Evolutionary conservation across 768 basidiomycete genomes (phyloP).

Genomic region (Botryobasidium botryosum): DNA sequence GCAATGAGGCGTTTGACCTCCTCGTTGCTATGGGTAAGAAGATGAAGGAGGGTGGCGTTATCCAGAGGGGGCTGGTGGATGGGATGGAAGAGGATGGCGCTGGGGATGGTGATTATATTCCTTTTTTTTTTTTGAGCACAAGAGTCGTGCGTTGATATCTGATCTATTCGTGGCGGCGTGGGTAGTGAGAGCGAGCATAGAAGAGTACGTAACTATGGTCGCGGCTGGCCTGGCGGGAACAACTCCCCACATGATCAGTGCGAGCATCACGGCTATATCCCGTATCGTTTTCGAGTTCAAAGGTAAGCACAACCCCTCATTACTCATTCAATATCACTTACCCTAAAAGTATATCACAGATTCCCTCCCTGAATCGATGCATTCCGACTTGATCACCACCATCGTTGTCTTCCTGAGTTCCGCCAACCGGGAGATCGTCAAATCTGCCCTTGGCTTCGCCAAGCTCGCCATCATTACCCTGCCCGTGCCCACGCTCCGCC

Average conservation of each 20-base stretch:
- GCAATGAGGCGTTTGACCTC: slow-evolving; percentile 77
- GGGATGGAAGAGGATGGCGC: slow-evolving; percentile 63
- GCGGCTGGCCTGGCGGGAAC: slow-evolving; percentile 87
- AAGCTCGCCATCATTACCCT: slow-evolving; percentile 86
- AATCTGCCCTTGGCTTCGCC: slow-evolving; percentile 86
- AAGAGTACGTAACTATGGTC: slow-evolving; percentile 94
- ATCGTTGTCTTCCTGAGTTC: slow-evolving; percentile 75
- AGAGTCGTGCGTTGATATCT: background rate
- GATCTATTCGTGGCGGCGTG: too few species aligned
- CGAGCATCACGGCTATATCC: slow-evolving; percentile 86
- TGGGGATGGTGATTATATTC: slow-evolving; percentile 5
- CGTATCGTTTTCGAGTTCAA: slow-evolving; percentile 93
- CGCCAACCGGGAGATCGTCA: slow-evolving; percentile 93
- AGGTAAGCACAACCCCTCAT: slow-evolving; percentile 29
- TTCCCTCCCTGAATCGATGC: slow-evolving; percentile 49
- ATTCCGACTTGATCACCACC: slow-evolving; percentile 70
- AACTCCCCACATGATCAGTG: slow-evolving; percentile 96
- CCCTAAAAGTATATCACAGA: slow-evolving; percentile 28
- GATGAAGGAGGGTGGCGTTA: slow-evolving; percentile 74
- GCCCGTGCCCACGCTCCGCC: slow-evolving; percentile 49
- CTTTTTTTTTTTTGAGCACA: slow-evolving; percentile 9
- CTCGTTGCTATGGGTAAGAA: slow-evolving; percentile 84
- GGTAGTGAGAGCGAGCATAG: slow-evolving; percentile 59
- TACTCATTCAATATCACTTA: background rate
- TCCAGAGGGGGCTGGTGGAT: slow-evolving; percentile 57